phyloP scores from a whole-genome alignment of 192 early-diverging fungal genomes.

The Rhizoclosmatium globosum region DNA sequence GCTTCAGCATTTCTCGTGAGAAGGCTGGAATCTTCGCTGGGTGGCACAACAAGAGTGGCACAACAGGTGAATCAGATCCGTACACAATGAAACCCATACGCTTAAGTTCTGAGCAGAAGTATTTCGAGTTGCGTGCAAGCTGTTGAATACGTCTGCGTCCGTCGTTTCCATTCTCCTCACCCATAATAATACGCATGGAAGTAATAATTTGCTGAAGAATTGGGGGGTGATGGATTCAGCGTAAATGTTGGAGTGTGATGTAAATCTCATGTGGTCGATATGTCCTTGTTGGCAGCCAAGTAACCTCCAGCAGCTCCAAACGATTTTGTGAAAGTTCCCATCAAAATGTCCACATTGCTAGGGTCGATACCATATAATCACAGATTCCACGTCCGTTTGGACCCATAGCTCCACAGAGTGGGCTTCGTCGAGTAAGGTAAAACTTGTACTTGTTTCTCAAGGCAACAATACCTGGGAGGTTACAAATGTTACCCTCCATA shows the following conservation, averaged over 20 bases:
- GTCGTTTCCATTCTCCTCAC: constrained; percentile 85
- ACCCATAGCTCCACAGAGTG: constrained; percentile 96
- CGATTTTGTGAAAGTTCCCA: constrained; percentile 98
- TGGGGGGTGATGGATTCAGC: constrained; percentile 88
- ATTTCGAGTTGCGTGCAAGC: constrained; percentile 87
- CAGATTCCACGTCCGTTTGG: constrained; percentile 94
- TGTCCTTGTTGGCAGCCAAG: constrained; percentile 77
- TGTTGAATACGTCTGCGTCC: constrained; percentile 82
- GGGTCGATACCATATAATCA: constrained; percentile 96
- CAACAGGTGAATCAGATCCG: constrained; percentile 90
- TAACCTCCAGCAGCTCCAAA: constrained; percentile 98
- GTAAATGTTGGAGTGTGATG: constrained; percentile 85
- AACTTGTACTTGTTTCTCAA: constrained; percentile 94
- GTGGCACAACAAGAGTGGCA: constrained; percentile 91
- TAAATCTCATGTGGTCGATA: constrained; percentile 81
- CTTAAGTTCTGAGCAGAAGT: constrained; percentile 79
- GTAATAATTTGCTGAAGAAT: constrained; percentile 91
- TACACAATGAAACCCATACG: constrained; percentile 95
- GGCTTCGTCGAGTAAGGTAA: constrained; percentile 95
- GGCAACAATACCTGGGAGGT: constrained; percentile 86
- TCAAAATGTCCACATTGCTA: constrained; percentile 87
- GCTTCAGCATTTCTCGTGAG: constrained; percentile 86
- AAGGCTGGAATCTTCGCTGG: constrained; percentile 98
- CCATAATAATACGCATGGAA: constrained; percentile 91
- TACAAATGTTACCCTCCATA: constrained; percentile 96